These are phyloP conservation scores for Solanum piurae DNA, from an alignment of 257 asterid species.

Conservation along the genomic window DNA sequence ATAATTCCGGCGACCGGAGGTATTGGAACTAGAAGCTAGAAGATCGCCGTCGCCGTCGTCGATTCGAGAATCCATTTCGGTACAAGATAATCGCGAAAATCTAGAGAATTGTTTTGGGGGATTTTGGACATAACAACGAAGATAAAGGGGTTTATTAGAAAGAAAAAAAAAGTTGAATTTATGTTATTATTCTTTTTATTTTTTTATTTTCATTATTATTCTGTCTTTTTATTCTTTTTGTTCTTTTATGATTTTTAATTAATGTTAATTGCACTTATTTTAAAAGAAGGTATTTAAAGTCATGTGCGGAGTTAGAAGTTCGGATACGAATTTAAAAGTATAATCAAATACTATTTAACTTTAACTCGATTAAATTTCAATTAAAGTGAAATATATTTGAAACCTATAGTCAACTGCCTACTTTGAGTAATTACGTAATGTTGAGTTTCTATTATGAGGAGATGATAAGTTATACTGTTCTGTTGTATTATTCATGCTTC, in stretches of 20 bases:
- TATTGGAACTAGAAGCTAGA: conserved; percentile 5
- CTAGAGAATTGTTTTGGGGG: not conserved
- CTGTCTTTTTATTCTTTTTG: not conserved
- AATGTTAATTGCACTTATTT: not conserved
- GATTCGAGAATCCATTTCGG: conserved; percentile 47
- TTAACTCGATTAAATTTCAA: not conserved
- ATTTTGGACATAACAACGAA: not conserved
- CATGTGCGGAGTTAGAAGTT: accelerated
- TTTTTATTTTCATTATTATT: not conserved
- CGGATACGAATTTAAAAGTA: not conserved
- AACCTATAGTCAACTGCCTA: not conserved
- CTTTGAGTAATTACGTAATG: not conserved
- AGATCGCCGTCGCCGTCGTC: conserved; percentile 27
- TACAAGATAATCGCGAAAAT: conserved; percentile 13
- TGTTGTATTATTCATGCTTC: not conserved
- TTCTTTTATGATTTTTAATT: not conserved
- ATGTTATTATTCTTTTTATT: not conserved
- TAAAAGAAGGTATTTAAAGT: not conserved
- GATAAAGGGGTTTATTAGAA: not conserved
- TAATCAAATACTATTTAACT: not conserved
- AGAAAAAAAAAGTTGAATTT: not conserved
- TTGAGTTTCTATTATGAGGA: not conserved
- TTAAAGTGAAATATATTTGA: not conserved
- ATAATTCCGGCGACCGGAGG: conserved; percentile 13
- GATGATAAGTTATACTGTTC: not conserved